A percentile compares a stretch with the other conserved stretches of the same genome.
Conservation (phyloP, 2,329 filamentous ascomycete species). For the Aspergillus alliaceus region DNA sequence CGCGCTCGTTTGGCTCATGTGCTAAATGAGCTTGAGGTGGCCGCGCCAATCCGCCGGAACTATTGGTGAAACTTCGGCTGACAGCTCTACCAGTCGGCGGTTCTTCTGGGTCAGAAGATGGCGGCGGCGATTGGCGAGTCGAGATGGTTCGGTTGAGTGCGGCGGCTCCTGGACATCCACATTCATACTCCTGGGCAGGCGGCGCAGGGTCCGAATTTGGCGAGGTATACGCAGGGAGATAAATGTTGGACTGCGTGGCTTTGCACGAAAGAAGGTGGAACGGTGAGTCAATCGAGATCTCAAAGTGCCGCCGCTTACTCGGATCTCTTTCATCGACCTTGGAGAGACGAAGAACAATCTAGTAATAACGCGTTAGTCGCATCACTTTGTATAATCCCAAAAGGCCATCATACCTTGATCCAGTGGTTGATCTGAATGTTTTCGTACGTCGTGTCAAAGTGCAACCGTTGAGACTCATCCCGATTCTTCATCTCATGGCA, state of each 20-base stretch:
- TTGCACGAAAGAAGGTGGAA: slow-evolving; percentile 92
- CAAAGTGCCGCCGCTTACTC: slow-evolving; percentile 80
- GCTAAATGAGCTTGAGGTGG: slow-evolving; percentile 53
- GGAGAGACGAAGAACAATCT: slow-evolving; percentile 92
- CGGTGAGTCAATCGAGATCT: slow-evolving; percentile 94
- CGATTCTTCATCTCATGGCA: slow-evolving; percentile 79
- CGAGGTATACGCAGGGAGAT: slow-evolving; percentile 75
- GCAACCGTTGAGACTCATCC: slow-evolving; percentile 65
- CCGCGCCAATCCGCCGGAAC: slow-evolving; percentile 42
- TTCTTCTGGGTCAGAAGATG: slow-evolving; percentile 30
- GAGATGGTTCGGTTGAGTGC: slow-evolving; percentile 31
- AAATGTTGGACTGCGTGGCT: slow-evolving; percentile 87
- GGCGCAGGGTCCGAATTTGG: slow-evolving; percentile 51
- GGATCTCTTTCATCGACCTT: slow-evolving; percentile 78
- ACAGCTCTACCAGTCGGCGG: slow-evolving; percentile 22
- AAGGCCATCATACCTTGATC: slow-evolving; percentile 70
- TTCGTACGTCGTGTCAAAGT: slow-evolving; percentile 90
- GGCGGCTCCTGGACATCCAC: slow-evolving; percentile 68
- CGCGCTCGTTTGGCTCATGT: slow-evolving; percentile 46
- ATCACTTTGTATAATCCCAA: neutral
- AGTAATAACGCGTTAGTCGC: slow-evolving; percentile 13
- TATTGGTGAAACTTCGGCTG: slow-evolving; percentile 40
- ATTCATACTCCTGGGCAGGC: slow-evolving; percentile 60
- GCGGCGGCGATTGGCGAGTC: slow-evolving; percentile 17
- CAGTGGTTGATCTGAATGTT: slow-evolving; percentile 94